These are phyloP conservation scores for Yamadazyma philogaea DNA, from an alignment of 805 yeast genomes.

Conservation along the genomic window DNA sequence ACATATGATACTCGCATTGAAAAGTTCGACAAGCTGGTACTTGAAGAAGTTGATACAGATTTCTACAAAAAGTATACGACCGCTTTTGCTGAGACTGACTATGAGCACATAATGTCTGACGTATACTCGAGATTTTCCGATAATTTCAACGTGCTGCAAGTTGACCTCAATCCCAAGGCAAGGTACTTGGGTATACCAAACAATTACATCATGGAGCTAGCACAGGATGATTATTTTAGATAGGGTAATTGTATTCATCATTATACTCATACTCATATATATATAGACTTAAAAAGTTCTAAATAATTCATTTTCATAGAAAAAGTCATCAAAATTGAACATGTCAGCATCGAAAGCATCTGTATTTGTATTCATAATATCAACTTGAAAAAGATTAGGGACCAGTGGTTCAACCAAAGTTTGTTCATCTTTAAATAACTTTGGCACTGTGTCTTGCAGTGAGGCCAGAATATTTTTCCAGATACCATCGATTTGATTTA, in stretches of 20 bases:
- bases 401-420: constrained; percentile 4
- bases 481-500: constrained; percentile 11
- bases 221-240: constrained; percentile 14
- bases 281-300: not conserved
- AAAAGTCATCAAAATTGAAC: constrained; percentile 10
- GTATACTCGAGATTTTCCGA: constrained; percentile 2
- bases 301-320: constrained; percentile 3
- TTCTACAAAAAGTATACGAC: constrained; percentile 4
- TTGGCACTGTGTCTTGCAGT: constrained; percentile 10
- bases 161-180: constrained; percentile 2
- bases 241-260: not conserved
- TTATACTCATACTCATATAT: not conserved
- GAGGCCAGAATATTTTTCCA: constrained; percentile 9
- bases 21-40: constrained; percentile 1
- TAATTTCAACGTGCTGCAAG: constrained; percentile 4
- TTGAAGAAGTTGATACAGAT: not conserved
- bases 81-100: constrained; percentile 5
- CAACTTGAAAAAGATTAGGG: constrained; percentile 8
- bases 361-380: constrained; percentile 1
- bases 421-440: constrained; percentile 9
- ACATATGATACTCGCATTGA: not conserved
- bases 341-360: constrained; percentile 10
- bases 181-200: constrained; percentile 9
- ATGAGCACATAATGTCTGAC: constrained; percentile 3
- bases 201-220: constrained; percentile 6